A percentile compares a stretch with the other conserved stretches of the same genome.
phyloP scores from a whole-genome alignment of 1,284 basidiomycete species.

The Takashimella tepidaria region DNA sequence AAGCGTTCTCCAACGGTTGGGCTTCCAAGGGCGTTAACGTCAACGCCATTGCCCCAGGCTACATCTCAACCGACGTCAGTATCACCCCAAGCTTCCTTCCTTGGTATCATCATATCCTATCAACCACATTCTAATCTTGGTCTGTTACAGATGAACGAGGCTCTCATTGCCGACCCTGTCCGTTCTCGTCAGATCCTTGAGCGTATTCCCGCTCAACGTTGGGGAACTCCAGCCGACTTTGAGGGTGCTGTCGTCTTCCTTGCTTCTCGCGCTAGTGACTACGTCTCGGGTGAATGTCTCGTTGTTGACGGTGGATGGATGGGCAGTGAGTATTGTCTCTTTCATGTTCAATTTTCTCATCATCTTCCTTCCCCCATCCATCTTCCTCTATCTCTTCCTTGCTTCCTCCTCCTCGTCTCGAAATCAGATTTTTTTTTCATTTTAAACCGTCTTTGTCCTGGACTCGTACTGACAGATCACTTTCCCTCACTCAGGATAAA shows the following conservation, averaged over 20 bases:
- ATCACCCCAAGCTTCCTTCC: background rate
- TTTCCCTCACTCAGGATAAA: background rate
- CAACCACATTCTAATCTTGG: too few relatives aligned
- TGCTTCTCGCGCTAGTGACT: conserved; percentile 77
- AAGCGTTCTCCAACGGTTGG: conserved; percentile 60
- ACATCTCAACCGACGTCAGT: conserved; percentile 85
- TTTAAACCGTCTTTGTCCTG: background rate
- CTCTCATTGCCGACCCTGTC: conserved; percentile 44
- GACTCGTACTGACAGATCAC: background rate
- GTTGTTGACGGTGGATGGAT: conserved; percentile 50
- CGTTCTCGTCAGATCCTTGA: conserved; percentile 79
- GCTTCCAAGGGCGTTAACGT: conserved; percentile 78
- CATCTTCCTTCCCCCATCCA: background rate
- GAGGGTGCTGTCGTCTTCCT: conserved; percentile 87
- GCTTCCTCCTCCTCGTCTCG: background rate
- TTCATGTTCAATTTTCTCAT: too few relatives aligned
- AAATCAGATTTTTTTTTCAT: too few relatives aligned
- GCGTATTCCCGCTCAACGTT: conserved; percentile 83
- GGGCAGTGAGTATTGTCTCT: conserved; percentile 15
- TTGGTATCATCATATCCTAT: too few relatives aligned
- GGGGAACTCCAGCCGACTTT: conserved; percentile 85
- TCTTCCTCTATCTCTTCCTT: background rate
- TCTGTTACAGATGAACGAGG: conserved; percentile 45
- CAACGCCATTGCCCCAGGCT: conserved; percentile 82
- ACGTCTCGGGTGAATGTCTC: conserved; percentile 74